A percentile compares a stretch with the other conserved stretches of the same genome.
Conservation (phyloP, 2,329 filamentous ascomycete species). For the Calonectria honghensis region DNA sequence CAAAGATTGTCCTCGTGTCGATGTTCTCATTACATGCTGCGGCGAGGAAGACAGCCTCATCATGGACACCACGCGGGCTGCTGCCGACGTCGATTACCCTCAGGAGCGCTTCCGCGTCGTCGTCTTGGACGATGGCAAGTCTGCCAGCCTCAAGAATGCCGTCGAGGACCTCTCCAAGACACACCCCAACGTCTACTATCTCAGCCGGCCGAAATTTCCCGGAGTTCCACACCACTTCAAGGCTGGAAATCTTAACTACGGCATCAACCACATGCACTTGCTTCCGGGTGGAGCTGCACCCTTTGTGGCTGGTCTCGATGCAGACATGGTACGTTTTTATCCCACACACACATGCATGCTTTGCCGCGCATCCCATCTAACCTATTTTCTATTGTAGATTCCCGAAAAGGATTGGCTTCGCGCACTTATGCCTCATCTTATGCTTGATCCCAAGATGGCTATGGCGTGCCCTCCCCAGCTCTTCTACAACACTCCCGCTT, state of each 20-base stretch:
- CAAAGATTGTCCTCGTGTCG: neutral
- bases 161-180: neutral
- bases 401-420: neutral
- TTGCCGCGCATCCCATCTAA: neutral
- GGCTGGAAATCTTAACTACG: conserved; percentile 8
- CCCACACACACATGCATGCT: neutral
- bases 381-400: neutral
- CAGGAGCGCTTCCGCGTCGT: conserved; percentile 9
- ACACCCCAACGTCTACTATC: neutral
- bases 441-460: neutral
- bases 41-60: neutral
- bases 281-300: conserved; percentile 1
- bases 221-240: conserved; percentile 15
- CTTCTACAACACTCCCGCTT: neutral
- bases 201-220: neutral
- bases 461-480: conserved; percentile 2
- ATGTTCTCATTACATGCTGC: conserved; percentile 10
- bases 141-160: neutral
- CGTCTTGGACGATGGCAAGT: conserved; percentile 5
- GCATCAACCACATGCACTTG: neutral
- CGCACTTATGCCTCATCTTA: neutral
- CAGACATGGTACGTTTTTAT: conserved; percentile 7
- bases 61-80: neutral
- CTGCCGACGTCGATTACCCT: neutral
- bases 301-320: conserved; percentile 11